These are phyloP conservation scores for Pythium diclinum DNA, from an alignment of 352 stramenopile species.

Conservation along the genomic window DNA sequence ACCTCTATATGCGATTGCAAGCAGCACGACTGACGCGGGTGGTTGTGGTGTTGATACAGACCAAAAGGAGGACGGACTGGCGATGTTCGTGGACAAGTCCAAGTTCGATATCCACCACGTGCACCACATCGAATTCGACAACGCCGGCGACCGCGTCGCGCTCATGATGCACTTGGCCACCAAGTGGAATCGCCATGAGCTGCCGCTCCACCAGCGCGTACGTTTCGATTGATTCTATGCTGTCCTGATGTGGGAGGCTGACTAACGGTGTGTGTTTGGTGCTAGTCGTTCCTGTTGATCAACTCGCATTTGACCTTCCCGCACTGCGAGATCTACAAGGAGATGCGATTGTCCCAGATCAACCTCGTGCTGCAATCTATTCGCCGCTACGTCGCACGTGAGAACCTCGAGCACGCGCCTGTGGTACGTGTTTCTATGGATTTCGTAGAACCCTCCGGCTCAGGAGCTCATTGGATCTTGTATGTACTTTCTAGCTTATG, in stretches of 20 bases:
- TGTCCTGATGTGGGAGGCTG: neutral
- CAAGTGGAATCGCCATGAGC: slow-evolving; percentile 62
- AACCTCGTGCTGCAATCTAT: slow-evolving; percentile 69
- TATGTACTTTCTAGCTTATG: slow-evolving; percentile 32
- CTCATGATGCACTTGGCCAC: slow-evolving; percentile 81
- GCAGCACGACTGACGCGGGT: neutral
- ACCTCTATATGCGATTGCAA: neutral
- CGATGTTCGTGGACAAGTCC: slow-evolving; percentile 69
- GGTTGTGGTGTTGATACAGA: slow-evolving; percentile 8
- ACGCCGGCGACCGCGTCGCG: slow-evolving; percentile 77
- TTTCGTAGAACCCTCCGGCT: slow-evolving; percentile 3
- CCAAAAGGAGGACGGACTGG: slow-evolving; percentile 79
- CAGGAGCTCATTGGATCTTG: neutral
- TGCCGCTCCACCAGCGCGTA: slow-evolving; percentile 50
- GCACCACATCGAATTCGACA: slow-evolving; percentile 65
- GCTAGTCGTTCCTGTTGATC: slow-evolving; percentile 70
- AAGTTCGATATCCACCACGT: slow-evolving; percentile 81
- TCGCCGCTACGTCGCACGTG: slow-evolving; percentile 56
- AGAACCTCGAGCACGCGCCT: slow-evolving; percentile 65
- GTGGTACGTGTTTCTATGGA: slow-evolving; percentile 36
- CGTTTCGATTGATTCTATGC: slow-evolving; percentile 5
- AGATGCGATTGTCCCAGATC: slow-evolving; percentile 78
- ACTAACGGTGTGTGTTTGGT: neutral
- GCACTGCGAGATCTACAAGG: slow-evolving; percentile 74
- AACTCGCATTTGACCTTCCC: slow-evolving; percentile 87